phyloP scores from a whole-genome alignment of 495 filamentous ascomycete species.

The Penicillium argentinense region DNA sequence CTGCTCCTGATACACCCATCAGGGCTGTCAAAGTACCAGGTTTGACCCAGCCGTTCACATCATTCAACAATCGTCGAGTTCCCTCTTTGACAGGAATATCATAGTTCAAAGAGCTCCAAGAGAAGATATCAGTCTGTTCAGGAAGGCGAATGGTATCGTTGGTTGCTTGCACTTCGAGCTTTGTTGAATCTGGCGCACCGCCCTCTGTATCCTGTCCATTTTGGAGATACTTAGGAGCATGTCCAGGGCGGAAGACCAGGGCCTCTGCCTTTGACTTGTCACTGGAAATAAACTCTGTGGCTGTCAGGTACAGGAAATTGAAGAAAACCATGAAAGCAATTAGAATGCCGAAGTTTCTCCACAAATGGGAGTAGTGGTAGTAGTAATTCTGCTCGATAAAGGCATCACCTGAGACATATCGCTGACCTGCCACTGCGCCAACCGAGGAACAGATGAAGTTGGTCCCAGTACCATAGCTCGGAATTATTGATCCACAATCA shows the following conservation, averaged over 20 bases:
- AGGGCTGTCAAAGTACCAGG: conserved; percentile 65
- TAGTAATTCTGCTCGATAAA: conserved; percentile 53
- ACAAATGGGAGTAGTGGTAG: conserved; percentile 56
- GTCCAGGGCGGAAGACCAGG: conserved; percentile 37
- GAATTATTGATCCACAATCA: conserved; percentile 41
- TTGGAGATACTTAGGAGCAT: conserved; percentile 29
- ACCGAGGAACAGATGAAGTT: conserved; percentile 47
- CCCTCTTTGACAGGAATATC: conserved; percentile 58
- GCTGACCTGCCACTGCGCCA: conserved; percentile 51
- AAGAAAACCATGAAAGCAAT: conserved; percentile 60
- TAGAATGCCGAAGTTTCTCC: conserved; percentile 65
- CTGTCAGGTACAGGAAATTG: conserved; percentile 37
- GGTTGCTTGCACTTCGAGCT: conserved; percentile 16
- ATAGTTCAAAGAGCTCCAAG: conserved; percentile 71
- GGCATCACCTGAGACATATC: conserved; percentile 45
- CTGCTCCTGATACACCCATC: conserved; percentile 61
- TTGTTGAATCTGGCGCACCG: conserved; percentile 10
- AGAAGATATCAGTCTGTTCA: conserved; percentile 60
- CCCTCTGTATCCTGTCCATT: conserved; percentile 20
- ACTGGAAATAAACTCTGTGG: conserved; percentile 34
- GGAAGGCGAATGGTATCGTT: conserved; percentile 40
- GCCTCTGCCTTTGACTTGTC: conserved; percentile 35
- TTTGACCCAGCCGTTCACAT: conserved; percentile 63
- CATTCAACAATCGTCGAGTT: conserved; percentile 54
- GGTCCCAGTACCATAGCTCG: conserved; percentile 39